Base-by-base conservation (phyloP, 2,329 filamentous ascomycete genomes). In the Ophiostoma perfectum region DNA sequence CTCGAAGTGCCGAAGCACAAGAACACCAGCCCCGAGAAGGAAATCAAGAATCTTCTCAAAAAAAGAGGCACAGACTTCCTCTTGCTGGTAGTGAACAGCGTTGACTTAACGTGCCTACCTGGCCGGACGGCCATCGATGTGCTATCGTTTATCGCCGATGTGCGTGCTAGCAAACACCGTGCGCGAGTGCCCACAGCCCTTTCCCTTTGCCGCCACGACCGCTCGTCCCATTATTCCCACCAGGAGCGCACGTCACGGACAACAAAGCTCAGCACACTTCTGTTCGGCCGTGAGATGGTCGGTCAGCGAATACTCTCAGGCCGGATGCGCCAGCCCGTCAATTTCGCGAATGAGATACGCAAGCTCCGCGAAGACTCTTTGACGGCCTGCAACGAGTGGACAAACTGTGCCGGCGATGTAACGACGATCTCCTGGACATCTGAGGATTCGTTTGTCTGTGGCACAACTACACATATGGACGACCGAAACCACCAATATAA, bases 401-500 rank as follows among this genome's bases (percentile, higher is more conserved):
- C 82, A 1, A 83, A 85, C 72, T 87, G 85, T 66, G 86, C 86
- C 42, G 86, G 87, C 3, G 86, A 89, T 72, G 83, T 89, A 60
- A 79, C 81, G 36, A 84, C 86, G 2, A 79, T 87, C 65, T 80
- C 80, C 18, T 89, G 87, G 87, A 78, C 84, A 0, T 83, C 83
- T 0, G 73, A 82, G 27, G 74, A 79, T n/a, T 78, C 78, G 16
- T 85, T 88, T 66, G 74, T 89, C n/a, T 87, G 85, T 71, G 87
- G 87, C 45, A 86, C 86, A 0, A 87, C 85, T 0, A 83, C 84
- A 0, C 86, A 89, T 75, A 88, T 85, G 0, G 87, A 89, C 72
- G 77, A 79, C 0, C 84, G 86, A 58, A 89, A 88, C 69, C 86
- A 88, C 73, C 86, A 88, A 70, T 89, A 89, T 73, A 89, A 89